phyloP scores from a whole-genome alignment of 1,284 basidiomycete genomes.

The Cerioporus squamosus region DNA sequence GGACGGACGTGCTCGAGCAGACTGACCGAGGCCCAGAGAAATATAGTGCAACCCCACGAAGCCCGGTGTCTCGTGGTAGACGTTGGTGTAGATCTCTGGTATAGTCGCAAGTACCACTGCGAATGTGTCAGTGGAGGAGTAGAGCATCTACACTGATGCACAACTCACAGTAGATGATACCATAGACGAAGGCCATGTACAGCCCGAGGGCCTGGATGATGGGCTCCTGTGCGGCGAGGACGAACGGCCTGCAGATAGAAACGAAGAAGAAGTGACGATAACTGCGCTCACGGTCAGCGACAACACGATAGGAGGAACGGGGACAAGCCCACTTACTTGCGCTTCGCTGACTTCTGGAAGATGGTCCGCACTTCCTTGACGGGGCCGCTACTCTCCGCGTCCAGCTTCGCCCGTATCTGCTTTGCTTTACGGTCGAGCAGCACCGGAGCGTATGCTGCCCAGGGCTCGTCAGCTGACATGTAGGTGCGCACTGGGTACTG shows the following conservation, averaged over 20 bases:
- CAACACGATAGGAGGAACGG: neutral
- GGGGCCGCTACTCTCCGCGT: slow-evolving; percentile 45
- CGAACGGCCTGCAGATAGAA: slow-evolving; percentile 51
- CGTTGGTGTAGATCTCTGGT: slow-evolving; percentile 56
- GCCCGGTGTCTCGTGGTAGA: slow-evolving; percentile 54
- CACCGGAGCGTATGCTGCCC: slow-evolving; percentile 61
- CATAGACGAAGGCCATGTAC: slow-evolving; percentile 55
- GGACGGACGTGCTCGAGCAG: neutral
- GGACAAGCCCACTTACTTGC: neutral
- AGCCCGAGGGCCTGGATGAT: slow-evolving; percentile 49
- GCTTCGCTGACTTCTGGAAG: slow-evolving; percentile 42
- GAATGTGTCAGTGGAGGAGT: neutral
- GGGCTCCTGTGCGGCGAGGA: slow-evolving; percentile 49
- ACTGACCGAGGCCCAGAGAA: slow-evolving; percentile 53
- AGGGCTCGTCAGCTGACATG: neutral
- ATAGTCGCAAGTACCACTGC: slow-evolving; percentile 68
- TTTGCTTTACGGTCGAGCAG: slow-evolving; percentile 65
- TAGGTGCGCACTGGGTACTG: neutral
- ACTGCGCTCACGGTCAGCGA: slow-evolving; percentile 28
- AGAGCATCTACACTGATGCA: neutral
- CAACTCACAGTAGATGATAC: slow-evolving; percentile 55
- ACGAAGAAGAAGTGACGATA: slow-evolving; percentile 45
- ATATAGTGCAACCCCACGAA: slow-evolving; percentile 68
- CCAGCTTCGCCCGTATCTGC: slow-evolving; percentile 49
- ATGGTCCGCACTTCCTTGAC: slow-evolving; percentile 45